Conservation (phyloP, 345 rosid species). For the Boechera stricta region DNA sequence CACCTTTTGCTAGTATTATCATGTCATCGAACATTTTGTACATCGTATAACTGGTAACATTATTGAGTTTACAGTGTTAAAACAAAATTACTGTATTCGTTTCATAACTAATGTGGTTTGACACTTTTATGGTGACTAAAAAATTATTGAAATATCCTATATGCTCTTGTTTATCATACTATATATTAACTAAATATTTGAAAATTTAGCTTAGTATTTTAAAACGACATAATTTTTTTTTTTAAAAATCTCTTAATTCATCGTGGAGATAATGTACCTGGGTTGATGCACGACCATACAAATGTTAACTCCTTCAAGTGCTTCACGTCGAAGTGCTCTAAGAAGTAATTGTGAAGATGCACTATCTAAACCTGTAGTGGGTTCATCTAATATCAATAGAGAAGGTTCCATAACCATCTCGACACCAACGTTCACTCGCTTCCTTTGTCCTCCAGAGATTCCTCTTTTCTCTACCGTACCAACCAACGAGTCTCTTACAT, state of each 20-base stretch:
- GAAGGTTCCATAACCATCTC: constrained; percentile 99
- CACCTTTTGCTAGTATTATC: constrained; percentile 90
- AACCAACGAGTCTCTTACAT: constrained; percentile 82
- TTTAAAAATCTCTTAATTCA: no score
- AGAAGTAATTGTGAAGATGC: constrained; percentile 85
- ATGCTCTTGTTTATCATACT: no score
- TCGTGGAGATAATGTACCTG: constrained; percentile 52
- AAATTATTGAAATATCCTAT: no score
- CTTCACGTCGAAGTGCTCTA: constrained; percentile 85
- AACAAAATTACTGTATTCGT: background rate
- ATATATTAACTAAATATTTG: no score
- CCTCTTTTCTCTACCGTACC: constrained; percentile 92
- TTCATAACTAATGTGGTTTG: background rate
- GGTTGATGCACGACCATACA: constrained; percentile 94
- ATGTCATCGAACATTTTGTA: constrained; percentile 95
- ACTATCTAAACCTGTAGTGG: constrained; percentile 91
- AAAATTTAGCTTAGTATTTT: no score
- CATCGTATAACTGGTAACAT: constrained; percentile 59
- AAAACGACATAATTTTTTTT: no score
- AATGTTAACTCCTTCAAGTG: constrained; percentile 89
- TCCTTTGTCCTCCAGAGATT: constrained; percentile 94
- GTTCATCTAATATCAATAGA: constrained; percentile 84
- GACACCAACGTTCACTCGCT: constrained; percentile 89
- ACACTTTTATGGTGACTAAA: no score
- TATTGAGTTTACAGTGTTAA: background rate